Conservation (phyloP, 148 eudicot genomes). For the Polygonum aviculare region DNA sequence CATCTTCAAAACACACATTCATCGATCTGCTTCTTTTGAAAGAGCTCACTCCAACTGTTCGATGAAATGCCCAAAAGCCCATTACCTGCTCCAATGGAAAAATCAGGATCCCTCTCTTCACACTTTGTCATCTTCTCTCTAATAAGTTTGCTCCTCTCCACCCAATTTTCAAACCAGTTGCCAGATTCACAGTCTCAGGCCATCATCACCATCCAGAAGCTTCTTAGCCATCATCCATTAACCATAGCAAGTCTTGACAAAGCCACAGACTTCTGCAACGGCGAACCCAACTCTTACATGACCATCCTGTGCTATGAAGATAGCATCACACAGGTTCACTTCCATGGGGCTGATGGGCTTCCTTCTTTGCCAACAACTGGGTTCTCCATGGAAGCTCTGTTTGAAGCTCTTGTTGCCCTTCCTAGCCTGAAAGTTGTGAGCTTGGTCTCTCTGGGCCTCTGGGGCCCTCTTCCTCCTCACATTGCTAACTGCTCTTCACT, state of each 20-base stretch:
- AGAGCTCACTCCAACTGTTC: background rate
- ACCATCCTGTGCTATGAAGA: constrained; percentile 53
- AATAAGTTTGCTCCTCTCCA: constrained; percentile 11
- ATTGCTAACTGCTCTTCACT: constrained; percentile 41
- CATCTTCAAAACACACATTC: background rate
- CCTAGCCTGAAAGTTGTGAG: constrained; percentile 60
- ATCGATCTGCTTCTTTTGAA: background rate
- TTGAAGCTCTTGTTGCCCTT: constrained; percentile 35
- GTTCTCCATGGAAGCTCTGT: constrained; percentile 39
- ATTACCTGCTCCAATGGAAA: background rate
- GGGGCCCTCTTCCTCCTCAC: constrained; percentile 48
- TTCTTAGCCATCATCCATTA: constrained; percentile 41
- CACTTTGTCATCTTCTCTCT: background rate
- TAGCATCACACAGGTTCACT: constrained; percentile 57
- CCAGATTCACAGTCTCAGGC: constrained; percentile 39
- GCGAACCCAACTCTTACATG: constrained; percentile 38
- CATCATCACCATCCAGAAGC: constrained; percentile 36
- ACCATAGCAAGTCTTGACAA: constrained; percentile 15
- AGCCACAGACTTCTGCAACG: constrained; percentile 45
- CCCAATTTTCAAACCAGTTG: constrained; percentile 28
- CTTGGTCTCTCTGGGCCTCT: constrained; percentile 51
- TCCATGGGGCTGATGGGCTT: constrained; percentile 28
- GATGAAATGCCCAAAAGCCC: background rate
- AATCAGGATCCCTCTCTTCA: background rate
- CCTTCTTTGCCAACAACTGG: constrained; percentile 28